Evolutionary conservation across 1,139 yeast species (phyloP).

Genomic region (Suhomyces chickasaworum): DNA sequence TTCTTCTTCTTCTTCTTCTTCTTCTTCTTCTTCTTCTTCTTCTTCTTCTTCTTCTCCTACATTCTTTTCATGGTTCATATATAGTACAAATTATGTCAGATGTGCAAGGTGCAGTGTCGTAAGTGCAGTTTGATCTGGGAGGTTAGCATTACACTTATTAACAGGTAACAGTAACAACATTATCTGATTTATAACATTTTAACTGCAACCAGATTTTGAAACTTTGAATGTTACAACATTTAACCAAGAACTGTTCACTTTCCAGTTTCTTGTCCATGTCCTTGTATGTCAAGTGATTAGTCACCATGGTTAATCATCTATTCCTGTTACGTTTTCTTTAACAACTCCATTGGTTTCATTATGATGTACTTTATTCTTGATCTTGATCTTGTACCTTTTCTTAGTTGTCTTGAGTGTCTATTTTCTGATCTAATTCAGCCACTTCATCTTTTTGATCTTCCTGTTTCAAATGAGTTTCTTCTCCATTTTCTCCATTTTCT

Average conservation of each 20-base stretch:
- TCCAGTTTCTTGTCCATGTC: too few species aligned
- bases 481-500: background rate
- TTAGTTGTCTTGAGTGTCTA: background rate
- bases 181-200: background rate
- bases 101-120: background rate
- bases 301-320: background rate
- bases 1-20: too few species aligned
- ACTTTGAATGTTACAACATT: background rate
- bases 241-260: background rate
- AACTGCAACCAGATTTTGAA: background rate
- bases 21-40: background rate
- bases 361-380: background rate
- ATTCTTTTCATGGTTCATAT: background rate
- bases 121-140: background rate
- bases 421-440: background rate
- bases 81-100: background rate
- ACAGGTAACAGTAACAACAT: too few species aligned
- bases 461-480: background rate
- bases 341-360: background rate
- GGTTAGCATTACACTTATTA: too few species aligned
- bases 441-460: background rate
- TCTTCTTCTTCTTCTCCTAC: too few species aligned
- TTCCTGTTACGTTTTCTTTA: background rate
- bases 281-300: too few species aligned
- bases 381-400: background rate